Percentiles rank a stretch among this genome's conserved stretches.
phyloP scores from a whole-genome alignment of 441 rosid species.

The Mallotus japonicus region DNA sequence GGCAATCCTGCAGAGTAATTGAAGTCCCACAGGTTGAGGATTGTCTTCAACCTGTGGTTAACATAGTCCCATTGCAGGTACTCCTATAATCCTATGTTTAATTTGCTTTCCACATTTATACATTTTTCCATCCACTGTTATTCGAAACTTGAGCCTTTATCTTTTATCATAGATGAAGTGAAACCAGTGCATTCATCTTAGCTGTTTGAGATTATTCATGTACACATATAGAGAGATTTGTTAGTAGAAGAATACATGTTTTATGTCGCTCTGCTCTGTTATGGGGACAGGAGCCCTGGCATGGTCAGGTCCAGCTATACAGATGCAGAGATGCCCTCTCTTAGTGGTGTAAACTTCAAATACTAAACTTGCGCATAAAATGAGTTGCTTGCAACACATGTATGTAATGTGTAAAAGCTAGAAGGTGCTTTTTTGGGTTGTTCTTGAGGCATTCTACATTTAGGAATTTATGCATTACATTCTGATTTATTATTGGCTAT shows the following conservation, averaged over 20 bases:
- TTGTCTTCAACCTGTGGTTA: conserved; percentile 91
- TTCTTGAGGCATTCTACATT: neutral
- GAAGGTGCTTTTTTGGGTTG: too few species aligned
- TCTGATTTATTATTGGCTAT: neutral
- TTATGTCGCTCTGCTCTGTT: neutral
- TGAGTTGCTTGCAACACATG: neutral
- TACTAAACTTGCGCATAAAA: neutral
- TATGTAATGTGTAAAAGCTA: neutral
- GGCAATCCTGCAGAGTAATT: conserved; percentile 64
- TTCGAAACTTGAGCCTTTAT: neutral
- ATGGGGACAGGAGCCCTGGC: neutral
- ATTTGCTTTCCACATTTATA: neutral
- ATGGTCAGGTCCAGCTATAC: neutral
- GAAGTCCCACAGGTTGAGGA: conserved; percentile 95
- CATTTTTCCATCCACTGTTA: neutral
- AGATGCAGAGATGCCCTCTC: neutral
- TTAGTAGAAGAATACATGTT: neutral
- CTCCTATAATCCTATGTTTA: conserved; percentile 19
- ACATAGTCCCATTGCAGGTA: conserved; percentile 84
- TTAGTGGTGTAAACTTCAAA: neutral
- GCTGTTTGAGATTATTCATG: neutral
- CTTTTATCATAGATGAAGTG: neutral
- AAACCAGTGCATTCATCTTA: neutral
- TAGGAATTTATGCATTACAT: neutral
- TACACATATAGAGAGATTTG: neutral